Base-by-base conservation (phyloP, 352 stramenopile genomes). In the Globisporangium cylindrosporum region DNA sequence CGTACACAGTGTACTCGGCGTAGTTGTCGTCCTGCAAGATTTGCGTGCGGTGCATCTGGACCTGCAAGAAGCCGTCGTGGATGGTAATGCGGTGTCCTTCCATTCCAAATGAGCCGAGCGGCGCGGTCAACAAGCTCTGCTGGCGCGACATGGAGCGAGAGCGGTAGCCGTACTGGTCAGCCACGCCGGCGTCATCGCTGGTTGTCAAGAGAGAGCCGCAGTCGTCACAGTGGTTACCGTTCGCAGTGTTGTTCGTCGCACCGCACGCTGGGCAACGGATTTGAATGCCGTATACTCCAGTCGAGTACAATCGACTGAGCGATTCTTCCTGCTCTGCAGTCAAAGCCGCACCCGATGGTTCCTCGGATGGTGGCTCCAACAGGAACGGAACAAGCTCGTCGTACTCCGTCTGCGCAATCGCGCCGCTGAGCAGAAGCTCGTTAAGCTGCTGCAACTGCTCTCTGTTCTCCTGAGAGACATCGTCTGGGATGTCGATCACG, bases 11-110 rank as follows among this genome's bases (percentile, higher is more conserved):
- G 77, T 96, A 96, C 66, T 96, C 86, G 43, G 82, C 85, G 62
- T 93, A 96, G 74, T 94, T 96, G 78, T 94, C 88, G 73, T 96
- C 88, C 70, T 96, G 88, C 55, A 96, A 69, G 29, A 94, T 80
- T 62, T 94, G 86, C 38, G 88, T 96, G 57, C 85, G 80, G 66
- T 94, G 84, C 85, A 96, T 94, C 64, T 93, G 85, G 53, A 81
- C 86, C 66, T 91, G 84, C 32, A 96, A 90, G 65, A 82, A 90
- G n/a, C 88, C 88, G 54, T 93, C 86, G 70, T 96, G 88, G 71
- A 96, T 96, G 64, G 88, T 68, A 48, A 94, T 89, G 64, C 78
- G 83, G 54, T 89, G 81, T 41, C 88, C 87, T 15, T 93, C 86
- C 59, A 89, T 94, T 36, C 62, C 66, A 59, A 96, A 96, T 69